phyloP scores from a whole-genome alignment of 768 basidiomycete species.

The Lactifluus volemus region DNA sequence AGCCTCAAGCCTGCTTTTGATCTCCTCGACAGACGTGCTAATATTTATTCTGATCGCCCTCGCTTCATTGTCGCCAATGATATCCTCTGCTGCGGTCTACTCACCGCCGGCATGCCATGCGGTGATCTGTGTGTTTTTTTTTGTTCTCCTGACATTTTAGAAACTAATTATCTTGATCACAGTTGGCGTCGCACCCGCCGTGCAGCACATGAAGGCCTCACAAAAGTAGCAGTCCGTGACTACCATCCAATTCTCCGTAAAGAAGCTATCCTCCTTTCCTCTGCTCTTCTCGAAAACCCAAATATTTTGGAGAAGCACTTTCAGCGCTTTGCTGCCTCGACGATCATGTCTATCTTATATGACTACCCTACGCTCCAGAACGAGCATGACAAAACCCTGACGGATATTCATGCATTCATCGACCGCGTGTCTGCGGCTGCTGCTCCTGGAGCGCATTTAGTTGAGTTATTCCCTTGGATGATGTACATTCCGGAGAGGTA shows the following conservation, averaged over 20 bases:
- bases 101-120: neutral
- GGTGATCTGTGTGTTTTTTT: neutral
- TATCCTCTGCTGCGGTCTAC: neutral
- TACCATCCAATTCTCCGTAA: slow-evolving; percentile 2
- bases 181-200: slow-evolving; percentile 11
- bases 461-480: slow-evolving; percentile 13
- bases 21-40: neutral
- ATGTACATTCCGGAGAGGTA: slow-evolving; percentile 6
- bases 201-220: slow-evolving; percentile 7
- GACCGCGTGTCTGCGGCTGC: neutral
- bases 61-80: neutral
- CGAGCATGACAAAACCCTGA: neutral
- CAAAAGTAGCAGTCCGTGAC: slow-evolving; percentile 1
- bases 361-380: slow-evolving; percentile 1
- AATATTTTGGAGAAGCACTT: neutral
- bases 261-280: slow-evolving; percentile 4
- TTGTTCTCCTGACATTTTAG: too few species aligned
- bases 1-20: neutral
- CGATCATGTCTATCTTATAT: slow-evolving; percentile 8
- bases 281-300: neutral
- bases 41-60: slow-evolving; percentile 1
- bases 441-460: slow-evolving; percentile 3
- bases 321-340: slow-evolving; percentile 2
- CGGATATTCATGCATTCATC: neutral
- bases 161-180: neutral